Evolutionary conservation across 1,284 basidiomycete genomes (phyloP), one percentile per base, ranked within the genome.

Genomic region (Trichosporon coremiiforme): DNA sequence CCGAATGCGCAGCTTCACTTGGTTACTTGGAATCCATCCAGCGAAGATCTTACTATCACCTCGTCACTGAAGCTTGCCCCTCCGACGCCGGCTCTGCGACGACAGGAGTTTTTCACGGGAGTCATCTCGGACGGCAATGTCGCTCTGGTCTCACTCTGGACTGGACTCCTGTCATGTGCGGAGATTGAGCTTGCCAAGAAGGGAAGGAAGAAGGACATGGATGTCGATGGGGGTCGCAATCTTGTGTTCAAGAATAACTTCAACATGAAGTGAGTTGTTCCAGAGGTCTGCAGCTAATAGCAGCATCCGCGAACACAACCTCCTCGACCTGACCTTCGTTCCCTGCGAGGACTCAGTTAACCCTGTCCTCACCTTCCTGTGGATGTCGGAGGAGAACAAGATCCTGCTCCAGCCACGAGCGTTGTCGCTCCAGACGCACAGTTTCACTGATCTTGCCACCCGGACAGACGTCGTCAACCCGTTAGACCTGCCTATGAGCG

Each of bases 221-320:
- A 55, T 15, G 67, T 65, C 1, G 70, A 74, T 20, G 75, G 55
- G 2, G 50, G 69, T 31, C 66, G 66, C 60, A 53, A 73, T n/a
- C 66, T 85, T 6, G 74, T 71, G 12, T 77, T 85, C 72, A 76
- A 71, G 69, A 75, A 76, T 25, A 78, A 76, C 35, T 80, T 75
- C 69, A 83, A 84, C 64, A 77, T 85, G 72, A 83, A 82, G 84
- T 84, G 60, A 73, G 82, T 77, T 7, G 1, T 0, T 20, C 22
- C 1, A 22, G 17, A 20, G 33, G 2, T n/a, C 0, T 5, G 17
- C 13, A 57, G 17, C 67, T 66, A n/a, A 62, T 64, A 25, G 13
- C 63, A 94, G 92, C 66, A 79, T 93, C 47, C 87, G 88, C 5
- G 92, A 95, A 76, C 83, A 91, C 68, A 93, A 90, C 75, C 84